Evolutionary conservation across 192 early-diverging fungal genomes (phyloP).

Genomic region (Haplosporangium gracile): DNA sequence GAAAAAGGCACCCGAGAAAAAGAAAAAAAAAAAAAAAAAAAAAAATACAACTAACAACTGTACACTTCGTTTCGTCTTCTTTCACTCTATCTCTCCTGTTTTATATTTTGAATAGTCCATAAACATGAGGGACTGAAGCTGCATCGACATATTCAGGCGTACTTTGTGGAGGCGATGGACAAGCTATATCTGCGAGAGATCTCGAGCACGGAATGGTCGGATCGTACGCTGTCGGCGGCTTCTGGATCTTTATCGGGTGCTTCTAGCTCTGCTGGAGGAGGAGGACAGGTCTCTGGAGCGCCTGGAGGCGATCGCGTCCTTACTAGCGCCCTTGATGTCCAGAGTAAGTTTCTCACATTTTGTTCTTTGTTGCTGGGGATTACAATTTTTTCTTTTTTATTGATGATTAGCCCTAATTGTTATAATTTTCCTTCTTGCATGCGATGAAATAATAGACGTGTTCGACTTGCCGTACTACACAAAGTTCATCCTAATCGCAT

Average conservation of each 20-base stretch:
- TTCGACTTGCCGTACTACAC: slow-evolving; percentile 90
- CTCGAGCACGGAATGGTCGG: slow-evolving; percentile 86
- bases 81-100: neutral
- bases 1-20: neutral
- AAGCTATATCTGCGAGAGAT: slow-evolving; percentile 94
- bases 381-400: neutral
- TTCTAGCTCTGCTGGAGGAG: neutral
- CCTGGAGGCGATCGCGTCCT: slow-evolving; percentile 35
- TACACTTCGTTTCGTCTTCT: neutral
- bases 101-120: slow-evolving; percentile 51
- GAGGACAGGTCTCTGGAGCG: neutral
- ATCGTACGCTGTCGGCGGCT: slow-evolving; percentile 48
- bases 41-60: neutral
- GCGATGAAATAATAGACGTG: slow-evolving; percentile 40
- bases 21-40: slow-evolving; percentile 3
- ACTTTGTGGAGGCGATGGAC: slow-evolving; percentile 86
- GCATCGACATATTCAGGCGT: slow-evolving; percentile 81
- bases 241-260: slow-evolving; percentile 11
- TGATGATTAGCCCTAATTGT: neutral
- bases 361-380: neutral
- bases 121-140: slow-evolving; percentile 78
- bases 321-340: slow-evolving; percentile 36
- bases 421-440: neutral
- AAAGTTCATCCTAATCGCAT: slow-evolving; percentile 90
- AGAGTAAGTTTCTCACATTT: slow-evolving; percentile 27